phyloP scores from a whole-genome alignment of 805 yeast species.

The Lipomyces spencermartinsiae region DNA sequence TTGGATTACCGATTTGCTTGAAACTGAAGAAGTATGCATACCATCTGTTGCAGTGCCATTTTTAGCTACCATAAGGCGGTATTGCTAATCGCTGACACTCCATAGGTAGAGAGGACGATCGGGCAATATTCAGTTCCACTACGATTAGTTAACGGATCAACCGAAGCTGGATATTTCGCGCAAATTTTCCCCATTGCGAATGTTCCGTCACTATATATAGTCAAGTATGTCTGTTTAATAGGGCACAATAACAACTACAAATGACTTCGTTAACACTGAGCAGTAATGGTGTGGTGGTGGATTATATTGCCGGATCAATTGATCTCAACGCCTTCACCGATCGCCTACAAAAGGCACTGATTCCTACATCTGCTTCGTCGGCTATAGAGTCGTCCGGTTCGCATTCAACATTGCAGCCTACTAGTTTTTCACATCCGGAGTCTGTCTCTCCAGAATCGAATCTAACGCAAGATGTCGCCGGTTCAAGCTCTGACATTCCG shows the following conservation, averaged over 20 bases:
- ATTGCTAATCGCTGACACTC: background rate
- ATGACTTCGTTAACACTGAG: conserved; percentile 21
- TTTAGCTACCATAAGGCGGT: conserved; percentile 6
- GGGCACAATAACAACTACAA: background rate
- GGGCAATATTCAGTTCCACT: conserved; percentile 51
- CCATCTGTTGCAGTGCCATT: background rate
- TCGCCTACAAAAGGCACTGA: conserved; percentile 14
- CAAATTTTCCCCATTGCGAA: conserved; percentile 60
- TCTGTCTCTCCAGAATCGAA: background rate
- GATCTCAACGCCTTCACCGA: conserved; percentile 11
- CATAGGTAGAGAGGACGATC: conserved; percentile 34
- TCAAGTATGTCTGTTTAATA: conserved; percentile 44
- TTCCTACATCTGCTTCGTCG: conserved; percentile 12
- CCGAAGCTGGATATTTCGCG: conserved; percentile 56
- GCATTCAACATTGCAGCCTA: background rate
- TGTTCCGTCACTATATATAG: conserved; percentile 63
- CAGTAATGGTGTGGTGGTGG: conserved; percentile 28
- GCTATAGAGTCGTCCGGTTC: background rate
- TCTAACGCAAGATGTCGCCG: background rate
- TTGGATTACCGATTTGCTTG: conserved; percentile 29
- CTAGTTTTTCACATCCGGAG: background rate
- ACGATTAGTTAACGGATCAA: conserved; percentile 50
- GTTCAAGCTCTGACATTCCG: background rate
- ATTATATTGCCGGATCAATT: conserved; percentile 34
- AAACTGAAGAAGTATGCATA: conserved; percentile 23